Conservation (phyloP, 1,284 basidiomycete genomes). For the Boletellus deceptivus region DNA sequence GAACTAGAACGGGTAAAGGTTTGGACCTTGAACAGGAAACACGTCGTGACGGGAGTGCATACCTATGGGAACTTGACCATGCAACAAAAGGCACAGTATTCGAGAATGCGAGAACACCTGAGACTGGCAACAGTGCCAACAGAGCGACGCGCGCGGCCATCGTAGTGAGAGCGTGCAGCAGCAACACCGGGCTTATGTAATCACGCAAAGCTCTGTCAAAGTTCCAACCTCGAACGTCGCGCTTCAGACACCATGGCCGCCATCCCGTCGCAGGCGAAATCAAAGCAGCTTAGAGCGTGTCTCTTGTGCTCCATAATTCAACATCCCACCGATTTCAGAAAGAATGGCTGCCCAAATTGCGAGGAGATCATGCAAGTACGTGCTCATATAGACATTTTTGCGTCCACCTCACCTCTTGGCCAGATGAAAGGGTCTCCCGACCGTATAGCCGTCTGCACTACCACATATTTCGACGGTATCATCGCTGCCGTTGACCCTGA, state of each 20-base stretch:
- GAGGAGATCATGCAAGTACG: constrained; percentile 90
- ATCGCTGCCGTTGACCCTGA: constrained; percentile 89
- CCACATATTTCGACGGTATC: constrained; percentile 92
- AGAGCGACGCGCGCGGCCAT: constrained; percentile 27
- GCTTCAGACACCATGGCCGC: constrained; percentile 32
- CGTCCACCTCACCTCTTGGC: background rate
- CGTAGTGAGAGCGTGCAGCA: background rate
- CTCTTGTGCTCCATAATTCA: constrained; percentile 91
- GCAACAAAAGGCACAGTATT: constrained; percentile 60
- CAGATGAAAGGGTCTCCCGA: constrained; percentile 90
- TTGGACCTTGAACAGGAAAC: background rate
- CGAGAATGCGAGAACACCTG: constrained; percentile 48
- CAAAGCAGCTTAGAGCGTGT: constrained; percentile 83
- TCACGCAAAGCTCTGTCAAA: too few species aligned
- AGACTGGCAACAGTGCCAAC: constrained; percentile 43
- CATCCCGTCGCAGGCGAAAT: constrained; percentile 61
- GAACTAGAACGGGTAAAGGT: constrained; percentile 38
- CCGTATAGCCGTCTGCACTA: constrained; percentile 85
- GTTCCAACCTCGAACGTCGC: too few species aligned
- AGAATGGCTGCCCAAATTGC: constrained; percentile 93
- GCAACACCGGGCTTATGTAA: too few species aligned
- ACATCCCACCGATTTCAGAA: constrained; percentile 80
- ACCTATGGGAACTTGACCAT: constrained; percentile 68
- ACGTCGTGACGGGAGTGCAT: constrained; percentile 4
- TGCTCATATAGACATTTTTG: background rate